Evolutionary conservation across 805 yeast species (phyloP).

Genomic region (Scheffersomyces stipitis): DNA sequence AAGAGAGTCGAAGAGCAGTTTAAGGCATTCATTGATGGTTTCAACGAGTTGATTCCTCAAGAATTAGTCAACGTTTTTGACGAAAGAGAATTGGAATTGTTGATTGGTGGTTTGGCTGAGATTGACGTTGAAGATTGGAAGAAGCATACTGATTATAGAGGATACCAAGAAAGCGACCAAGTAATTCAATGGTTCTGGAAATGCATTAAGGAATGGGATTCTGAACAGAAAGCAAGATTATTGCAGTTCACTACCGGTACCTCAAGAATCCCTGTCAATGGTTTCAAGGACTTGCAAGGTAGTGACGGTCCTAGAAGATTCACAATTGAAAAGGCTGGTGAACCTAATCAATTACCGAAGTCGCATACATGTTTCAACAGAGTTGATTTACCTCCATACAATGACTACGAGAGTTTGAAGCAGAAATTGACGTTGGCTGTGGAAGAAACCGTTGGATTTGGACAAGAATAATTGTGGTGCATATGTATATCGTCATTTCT

Average conservation of each 20-base stretch:
- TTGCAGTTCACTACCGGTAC: slow-evolving; percentile 99
- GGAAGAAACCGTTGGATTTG: slow-evolving; percentile 98
- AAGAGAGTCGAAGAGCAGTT: slow-evolving; percentile 94
- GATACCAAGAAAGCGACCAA: slow-evolving; percentile 94
- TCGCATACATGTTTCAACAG: slow-evolving; percentile 99
- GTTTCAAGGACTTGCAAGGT: slow-evolving; percentile 97
- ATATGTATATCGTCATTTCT: no score
- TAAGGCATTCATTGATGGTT: slow-evolving; percentile 94
- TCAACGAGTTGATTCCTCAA: slow-evolving; percentile 95
- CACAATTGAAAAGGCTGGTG: slow-evolving; percentile 98
- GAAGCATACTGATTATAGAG: slow-evolving; percentile 97
- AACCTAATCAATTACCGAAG: slow-evolving; percentile 87
- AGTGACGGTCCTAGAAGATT: slow-evolving; percentile 99
- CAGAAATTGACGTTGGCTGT: slow-evolving; percentile 94
- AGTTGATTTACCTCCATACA: slow-evolving; percentile 95
- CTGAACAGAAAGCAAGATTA: slow-evolving; percentile 93
- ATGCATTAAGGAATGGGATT: slow-evolving; percentile 90
- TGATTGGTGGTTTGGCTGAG: slow-evolving; percentile 98
- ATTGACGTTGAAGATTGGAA: slow-evolving; percentile 99
- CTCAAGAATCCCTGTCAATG: slow-evolving; percentile 97
- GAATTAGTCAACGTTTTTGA: slow-evolving; percentile 95
- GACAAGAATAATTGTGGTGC: slow-evolving; percentile 98
- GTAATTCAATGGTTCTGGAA: slow-evolving; percentile 99
- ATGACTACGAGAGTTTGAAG: slow-evolving; percentile 76
- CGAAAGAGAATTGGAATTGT: slow-evolving; percentile 93